These are phyloP conservation scores for Trichoderma erinaceum DNA, from an alignment of 495 filamentous ascomycete genomes.

Conservation along the genomic window DNA sequence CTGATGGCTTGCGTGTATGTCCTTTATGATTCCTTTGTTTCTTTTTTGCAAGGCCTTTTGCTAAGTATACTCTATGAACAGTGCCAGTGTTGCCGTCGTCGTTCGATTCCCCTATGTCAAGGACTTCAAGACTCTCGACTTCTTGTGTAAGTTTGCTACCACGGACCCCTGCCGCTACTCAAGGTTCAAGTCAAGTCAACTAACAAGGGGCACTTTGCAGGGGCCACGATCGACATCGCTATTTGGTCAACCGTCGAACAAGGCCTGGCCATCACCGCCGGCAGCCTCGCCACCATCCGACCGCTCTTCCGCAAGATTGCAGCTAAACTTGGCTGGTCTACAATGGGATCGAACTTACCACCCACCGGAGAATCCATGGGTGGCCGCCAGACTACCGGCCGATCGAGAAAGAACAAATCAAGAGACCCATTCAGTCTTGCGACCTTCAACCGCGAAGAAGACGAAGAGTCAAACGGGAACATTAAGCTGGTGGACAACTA, in stretches of 20 bases:
- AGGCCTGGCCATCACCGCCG: constrained; percentile 30
- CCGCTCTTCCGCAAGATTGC: constrained; percentile 22
- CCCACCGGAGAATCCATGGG: too few relatives aligned
- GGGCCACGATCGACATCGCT: constrained; percentile 24
- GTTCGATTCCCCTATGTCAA: constrained; percentile 25
- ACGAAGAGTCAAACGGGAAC: too few relatives aligned
- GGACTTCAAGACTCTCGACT: constrained; percentile 21
- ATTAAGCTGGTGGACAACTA: too few relatives aligned
- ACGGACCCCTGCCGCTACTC: neutral
- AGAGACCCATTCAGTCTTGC: too few relatives aligned
- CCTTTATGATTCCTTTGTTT: too few relatives aligned
- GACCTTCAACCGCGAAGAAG: too few relatives aligned
- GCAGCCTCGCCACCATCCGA: constrained; percentile 27
- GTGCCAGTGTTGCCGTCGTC: constrained; percentile 27
- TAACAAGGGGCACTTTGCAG: constrained; percentile 1
- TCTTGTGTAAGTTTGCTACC: constrained; percentile 20
- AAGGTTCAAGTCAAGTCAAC: neutral
- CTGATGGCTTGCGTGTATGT: constrained; percentile 24
- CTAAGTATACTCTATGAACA: constrained; percentile 10
- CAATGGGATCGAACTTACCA: too few relatives aligned
- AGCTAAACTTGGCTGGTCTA: too few relatives aligned
- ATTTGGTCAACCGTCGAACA: constrained; percentile 30
- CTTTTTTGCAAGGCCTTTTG: neutral
- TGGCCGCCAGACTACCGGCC: too few relatives aligned
- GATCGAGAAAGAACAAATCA: too few relatives aligned